phyloP scores from a whole-genome alignment of 345 rosid species.

The rapeseed (Brassica napus) region DNA sequence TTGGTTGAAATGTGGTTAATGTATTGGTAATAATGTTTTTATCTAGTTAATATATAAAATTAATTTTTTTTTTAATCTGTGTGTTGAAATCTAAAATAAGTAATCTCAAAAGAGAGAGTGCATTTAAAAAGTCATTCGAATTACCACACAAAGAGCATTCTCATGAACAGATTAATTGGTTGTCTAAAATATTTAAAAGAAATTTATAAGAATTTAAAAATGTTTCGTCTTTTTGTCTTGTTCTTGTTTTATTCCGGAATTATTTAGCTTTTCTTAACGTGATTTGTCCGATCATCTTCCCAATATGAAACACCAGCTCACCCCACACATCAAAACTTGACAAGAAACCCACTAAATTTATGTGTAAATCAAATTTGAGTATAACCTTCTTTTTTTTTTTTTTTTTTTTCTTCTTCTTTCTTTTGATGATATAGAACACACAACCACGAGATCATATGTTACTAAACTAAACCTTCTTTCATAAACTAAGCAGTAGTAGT shows the following conservation, averaged over 20 bases:
- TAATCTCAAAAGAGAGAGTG: too few relatives aligned
- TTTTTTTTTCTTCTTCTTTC: background rate
- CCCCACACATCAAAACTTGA: conserved; percentile 38
- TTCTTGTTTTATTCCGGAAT: conserved; percentile 70
- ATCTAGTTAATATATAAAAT: too few relatives aligned
- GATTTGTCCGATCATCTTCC: conserved; percentile 51
- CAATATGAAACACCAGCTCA: conserved; percentile 57
- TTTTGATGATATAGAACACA: conserved; percentile 5
- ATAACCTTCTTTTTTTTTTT: background rate
- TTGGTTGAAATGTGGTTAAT: too few relatives aligned
- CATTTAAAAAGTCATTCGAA: conserved; percentile 1
- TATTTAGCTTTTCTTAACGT: conserved; percentile 54
- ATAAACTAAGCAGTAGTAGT: background rate
- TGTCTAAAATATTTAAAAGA: background rate
- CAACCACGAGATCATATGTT: background rate
- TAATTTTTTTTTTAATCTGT: too few relatives aligned
- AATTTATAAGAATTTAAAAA: conserved; percentile 23
- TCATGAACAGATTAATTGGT: conserved; percentile 10
- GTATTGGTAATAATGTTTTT: too few relatives aligned
- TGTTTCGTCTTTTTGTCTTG: conserved; percentile 57
- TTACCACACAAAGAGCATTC: conserved; percentile 3
- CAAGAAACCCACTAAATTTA: conserved; percentile 9
- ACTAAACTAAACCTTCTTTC: background rate
- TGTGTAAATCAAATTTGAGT: background rate
- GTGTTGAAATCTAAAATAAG: too few relatives aligned